These are phyloP conservation scores for Mycena latifolia DNA, from an alignment of 768 basidiomycete genomes.

Conservation along the genomic window DNA sequence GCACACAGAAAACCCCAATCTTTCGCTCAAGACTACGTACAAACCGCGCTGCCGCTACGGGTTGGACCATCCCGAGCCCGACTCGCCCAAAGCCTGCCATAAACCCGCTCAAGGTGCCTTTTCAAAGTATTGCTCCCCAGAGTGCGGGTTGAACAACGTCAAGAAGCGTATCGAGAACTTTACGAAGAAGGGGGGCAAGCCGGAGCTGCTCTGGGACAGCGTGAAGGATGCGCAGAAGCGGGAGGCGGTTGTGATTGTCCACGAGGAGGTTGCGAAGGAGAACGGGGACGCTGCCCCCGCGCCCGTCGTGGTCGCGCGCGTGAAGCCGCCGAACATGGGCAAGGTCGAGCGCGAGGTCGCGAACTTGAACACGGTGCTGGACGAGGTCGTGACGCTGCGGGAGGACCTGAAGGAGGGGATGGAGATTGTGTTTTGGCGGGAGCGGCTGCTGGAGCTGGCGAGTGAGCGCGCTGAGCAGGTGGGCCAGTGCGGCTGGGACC, in stretches of 20 bases:
- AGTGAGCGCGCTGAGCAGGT: conserved; percentile 72
- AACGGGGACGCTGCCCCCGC: conserved; percentile 31
- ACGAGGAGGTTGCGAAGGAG: conserved; percentile 45
- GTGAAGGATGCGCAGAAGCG: conserved; percentile 78
- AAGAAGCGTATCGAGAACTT: conserved; percentile 71
- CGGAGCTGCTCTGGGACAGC: conserved; percentile 77
- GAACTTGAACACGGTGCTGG: conserved; percentile 65
- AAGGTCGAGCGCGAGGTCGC: conserved; percentile 69
- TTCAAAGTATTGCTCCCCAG: conserved; percentile 94
- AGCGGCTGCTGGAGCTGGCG: conserved; percentile 75
- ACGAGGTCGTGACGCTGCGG: conserved; percentile 68
- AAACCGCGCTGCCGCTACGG: conserved; percentile 84
- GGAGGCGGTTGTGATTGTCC: conserved; percentile 75
- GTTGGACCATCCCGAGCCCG: conserved; percentile 70
- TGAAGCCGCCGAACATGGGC: conserved; percentile 54
- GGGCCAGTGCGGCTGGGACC: conserved; percentile 90
- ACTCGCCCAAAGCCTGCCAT: conserved; percentile 78
- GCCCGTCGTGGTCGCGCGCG: conserved; percentile 19
- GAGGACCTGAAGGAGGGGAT: conserved; percentile 77
- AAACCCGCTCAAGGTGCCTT: conserved; percentile 84
- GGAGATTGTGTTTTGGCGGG: conserved; percentile 79
- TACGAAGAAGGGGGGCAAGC: conserved; percentile 72
- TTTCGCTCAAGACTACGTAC: conserved; percentile 80
- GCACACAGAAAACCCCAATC: conserved; percentile 66
- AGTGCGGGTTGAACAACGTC: conserved; percentile 85